phyloP scores from a whole-genome alignment of 164 flowering plant species.

The Vitis cinerea region DNA sequence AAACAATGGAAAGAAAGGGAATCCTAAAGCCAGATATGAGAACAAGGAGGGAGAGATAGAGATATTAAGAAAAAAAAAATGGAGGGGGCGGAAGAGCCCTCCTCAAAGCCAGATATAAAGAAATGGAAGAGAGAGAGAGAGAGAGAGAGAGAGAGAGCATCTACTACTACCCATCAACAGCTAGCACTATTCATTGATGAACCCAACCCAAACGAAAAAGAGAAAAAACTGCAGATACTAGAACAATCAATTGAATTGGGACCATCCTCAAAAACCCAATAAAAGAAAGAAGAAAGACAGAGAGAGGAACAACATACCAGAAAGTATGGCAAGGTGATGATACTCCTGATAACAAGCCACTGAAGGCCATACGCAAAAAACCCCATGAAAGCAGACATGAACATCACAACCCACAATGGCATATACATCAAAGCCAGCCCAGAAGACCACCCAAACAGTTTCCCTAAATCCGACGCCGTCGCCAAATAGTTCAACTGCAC shows the following conservation, averaged over 20 bases:
- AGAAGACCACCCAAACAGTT: constrained; percentile 90
- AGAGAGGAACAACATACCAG: constrained; percentile 41
- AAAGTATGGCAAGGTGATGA: constrained; percentile 73
- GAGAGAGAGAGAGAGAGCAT: no score
- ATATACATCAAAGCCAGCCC: constrained; percentile 74
- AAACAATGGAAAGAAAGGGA: no score
- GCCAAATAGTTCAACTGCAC: constrained; percentile 86
- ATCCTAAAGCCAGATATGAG: no score
- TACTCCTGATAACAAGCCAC: constrained; percentile 61
- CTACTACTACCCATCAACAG: no score
- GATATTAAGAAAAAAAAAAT: neutral
- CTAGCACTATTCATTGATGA: neutral
- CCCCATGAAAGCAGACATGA: constrained; percentile 78
- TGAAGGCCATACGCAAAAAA: constrained; percentile 80
- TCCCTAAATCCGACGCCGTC: constrained; percentile 88
- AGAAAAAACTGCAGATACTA: neutral
- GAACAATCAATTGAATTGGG: no score
- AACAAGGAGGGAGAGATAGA: no score
- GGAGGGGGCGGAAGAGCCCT: no score
- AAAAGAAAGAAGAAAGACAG: neutral
- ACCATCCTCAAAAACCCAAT: no score
- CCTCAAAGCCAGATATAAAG: no score
- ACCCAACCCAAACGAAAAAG: neutral
- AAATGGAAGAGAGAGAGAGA: neutral
- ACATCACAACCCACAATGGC: constrained; percentile 64